A percentile compares a stretch with the other conserved stretches of the same genome.
These are phyloP conservation scores for Leucosporidium yakuticum DNA, from an alignment of 768 basidiomycete species.

Conservation along the genomic window DNA sequence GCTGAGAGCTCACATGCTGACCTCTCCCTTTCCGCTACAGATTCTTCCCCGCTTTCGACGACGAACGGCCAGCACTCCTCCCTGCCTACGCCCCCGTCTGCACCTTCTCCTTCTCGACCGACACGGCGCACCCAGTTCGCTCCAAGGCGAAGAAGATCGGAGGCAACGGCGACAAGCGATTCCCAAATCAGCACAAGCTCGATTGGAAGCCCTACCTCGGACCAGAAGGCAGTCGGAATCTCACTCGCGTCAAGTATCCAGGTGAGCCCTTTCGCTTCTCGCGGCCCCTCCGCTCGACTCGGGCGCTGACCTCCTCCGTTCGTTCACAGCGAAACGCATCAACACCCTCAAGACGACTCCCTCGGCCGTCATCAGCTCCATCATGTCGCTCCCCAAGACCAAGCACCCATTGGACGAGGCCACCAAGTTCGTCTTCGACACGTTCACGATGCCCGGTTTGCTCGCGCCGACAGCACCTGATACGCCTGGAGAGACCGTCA, in stretches of 20 bases:
- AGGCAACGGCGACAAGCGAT: constrained; percentile 38
- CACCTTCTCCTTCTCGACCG: constrained; percentile 85
- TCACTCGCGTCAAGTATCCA: constrained; percentile 43
- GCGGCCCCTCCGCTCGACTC: too few relatives aligned
- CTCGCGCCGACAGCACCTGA: constrained; percentile 47
- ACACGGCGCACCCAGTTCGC: constrained; percentile 72
- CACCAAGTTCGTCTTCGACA: constrained; percentile 79
- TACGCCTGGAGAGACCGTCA: constrained; percentile 44
- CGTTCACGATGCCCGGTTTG: constrained; percentile 53
- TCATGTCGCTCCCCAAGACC: constrained; percentile 65
- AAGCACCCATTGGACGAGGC: constrained; percentile 73
- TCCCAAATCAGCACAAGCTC: constrained; percentile 78
- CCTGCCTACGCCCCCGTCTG: constrained; percentile 74
- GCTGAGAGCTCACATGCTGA: not conserved
- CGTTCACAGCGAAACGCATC: constrained; percentile 38
- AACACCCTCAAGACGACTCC: constrained; percentile 64
- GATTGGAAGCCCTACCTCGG: constrained; percentile 63
- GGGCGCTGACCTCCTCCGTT: constrained; percentile 5
- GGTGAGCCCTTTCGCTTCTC: constrained; percentile 16
- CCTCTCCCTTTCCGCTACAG: constrained; percentile 9
- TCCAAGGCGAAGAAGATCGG: constrained; percentile 63
- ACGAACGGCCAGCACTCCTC: constrained; percentile 59
- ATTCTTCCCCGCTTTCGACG: constrained; percentile 72
- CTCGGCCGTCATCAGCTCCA: constrained; percentile 57
- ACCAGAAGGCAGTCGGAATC: constrained; percentile 63